Conservation (phyloP, 2,329 filamentous ascomycete species). For the Daldinia eschscholtzii region DNA sequence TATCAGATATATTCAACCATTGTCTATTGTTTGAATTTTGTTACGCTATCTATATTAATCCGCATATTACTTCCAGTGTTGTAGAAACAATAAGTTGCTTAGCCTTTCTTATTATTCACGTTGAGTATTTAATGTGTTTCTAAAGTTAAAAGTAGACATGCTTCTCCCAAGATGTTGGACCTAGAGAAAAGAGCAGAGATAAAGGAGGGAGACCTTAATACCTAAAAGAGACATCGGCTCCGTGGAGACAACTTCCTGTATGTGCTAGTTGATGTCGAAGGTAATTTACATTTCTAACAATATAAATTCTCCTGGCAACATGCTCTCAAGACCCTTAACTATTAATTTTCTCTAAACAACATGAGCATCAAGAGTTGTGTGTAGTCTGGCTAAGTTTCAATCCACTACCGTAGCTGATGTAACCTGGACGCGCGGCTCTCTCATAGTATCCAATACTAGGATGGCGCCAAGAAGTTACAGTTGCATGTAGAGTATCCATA, state of each 20-base stretch:
- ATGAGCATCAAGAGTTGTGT: slow-evolving; percentile 17
- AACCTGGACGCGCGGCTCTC: slow-evolving; percentile 42
- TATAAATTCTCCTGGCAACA: not conserved
- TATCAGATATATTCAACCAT: not conserved
- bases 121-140: not conserved
- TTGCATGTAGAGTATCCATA: slow-evolving; percentile 28
- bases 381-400: slow-evolving; percentile 18
- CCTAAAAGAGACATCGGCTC: slow-evolving; percentile 3
- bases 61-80: too few relatives aligned
- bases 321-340: not conserved
- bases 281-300: not conserved
- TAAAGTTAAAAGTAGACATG: not conserved
- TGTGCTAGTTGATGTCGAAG: slow-evolving; percentile 9
- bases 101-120: not conserved
- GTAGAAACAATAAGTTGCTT: not conserved
- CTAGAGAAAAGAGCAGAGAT: not conserved
- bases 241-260: not conserved
- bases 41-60: too few relatives aligned
- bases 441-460: slow-evolving; percentile 30
- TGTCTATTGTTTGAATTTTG: not conserved
- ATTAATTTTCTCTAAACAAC: not conserved
- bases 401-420: slow-evolving; percentile 33
- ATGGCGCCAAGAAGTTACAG: slow-evolving; percentile 38
- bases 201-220: not conserved
- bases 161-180: not conserved